Conservation (phyloP, 352 stramenopile genomes). For the Phytophthora pisi region DNA sequence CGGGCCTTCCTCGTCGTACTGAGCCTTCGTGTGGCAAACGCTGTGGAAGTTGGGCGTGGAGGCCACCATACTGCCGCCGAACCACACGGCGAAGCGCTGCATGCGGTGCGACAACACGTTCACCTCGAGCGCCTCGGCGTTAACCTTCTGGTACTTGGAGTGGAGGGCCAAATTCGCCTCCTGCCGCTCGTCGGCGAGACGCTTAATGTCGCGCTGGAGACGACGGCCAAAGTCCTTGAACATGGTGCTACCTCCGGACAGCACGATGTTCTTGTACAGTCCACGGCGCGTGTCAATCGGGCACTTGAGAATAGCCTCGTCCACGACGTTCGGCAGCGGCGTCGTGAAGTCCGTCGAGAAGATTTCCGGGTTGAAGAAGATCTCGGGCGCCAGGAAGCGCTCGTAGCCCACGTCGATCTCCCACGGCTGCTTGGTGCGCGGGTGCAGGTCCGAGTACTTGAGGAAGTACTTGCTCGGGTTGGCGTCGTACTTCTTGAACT, state of each 20-base stretch:
- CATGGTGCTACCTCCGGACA: slow-evolving; percentile 96
- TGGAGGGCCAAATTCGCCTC: slow-evolving; percentile 85
- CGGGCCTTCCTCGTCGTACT: slow-evolving; percentile 97
- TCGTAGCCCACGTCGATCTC: slow-evolving; percentile 93
- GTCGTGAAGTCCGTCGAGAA: slow-evolving; percentile 94
- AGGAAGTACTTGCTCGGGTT: slow-evolving; percentile 94
- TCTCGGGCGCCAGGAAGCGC: slow-evolving; percentile 94
- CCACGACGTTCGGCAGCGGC: slow-evolving; percentile 93
- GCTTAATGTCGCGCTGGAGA: slow-evolving; percentile 95
- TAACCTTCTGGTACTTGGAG: slow-evolving; percentile 68
- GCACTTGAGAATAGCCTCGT: slow-evolving; percentile 95
- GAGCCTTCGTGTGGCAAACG: slow-evolving; percentile 96
- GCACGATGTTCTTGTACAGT: slow-evolving; percentile 97
- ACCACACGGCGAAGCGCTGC: slow-evolving; percentile 96
- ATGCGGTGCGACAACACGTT: slow-evolving; percentile 96
- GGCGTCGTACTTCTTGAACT: slow-evolving; percentile 96
- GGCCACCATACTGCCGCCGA: slow-evolving; percentile 94
- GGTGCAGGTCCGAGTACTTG: slow-evolving; percentile 83
- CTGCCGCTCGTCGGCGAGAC: slow-evolving; percentile 90
- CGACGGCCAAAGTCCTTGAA: slow-evolving; percentile 97
- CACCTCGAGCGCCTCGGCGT: slow-evolving; percentile 87
- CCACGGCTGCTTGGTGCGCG: slow-evolving; percentile 85
- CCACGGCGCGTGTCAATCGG: slow-evolving; percentile 94
- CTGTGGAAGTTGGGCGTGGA: slow-evolving; percentile 95
- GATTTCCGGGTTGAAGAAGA: slow-evolving; percentile 98